Conservation (phyloP, 352 stramenopile genomes). For the Sclerospora graminicola region DNA sequence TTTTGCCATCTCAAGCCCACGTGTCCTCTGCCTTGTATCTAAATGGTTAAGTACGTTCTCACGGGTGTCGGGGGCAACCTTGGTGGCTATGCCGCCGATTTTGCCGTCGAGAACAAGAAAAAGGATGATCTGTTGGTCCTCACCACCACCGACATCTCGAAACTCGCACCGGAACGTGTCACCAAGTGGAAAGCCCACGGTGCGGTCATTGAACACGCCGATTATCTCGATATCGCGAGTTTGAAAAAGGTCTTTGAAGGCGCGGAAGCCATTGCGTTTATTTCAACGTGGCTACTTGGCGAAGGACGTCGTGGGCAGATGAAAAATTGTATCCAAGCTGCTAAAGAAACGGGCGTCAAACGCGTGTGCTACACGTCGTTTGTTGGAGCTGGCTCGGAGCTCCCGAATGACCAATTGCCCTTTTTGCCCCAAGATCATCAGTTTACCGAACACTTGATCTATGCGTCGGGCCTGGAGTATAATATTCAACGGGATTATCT, state of each 20-base stretch:
- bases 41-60: conserved; percentile 24
- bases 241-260: conserved; percentile 11
- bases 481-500: conserved; percentile 32
- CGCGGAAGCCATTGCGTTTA: conserved; percentile 10
- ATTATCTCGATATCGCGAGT: conserved; percentile 8
- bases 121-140: conserved; percentile 14
- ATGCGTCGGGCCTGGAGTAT: conserved; percentile 18
- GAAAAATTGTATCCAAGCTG: conserved; percentile 7
- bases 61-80: conserved; percentile 18
- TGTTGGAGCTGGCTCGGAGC: conserved; percentile 10
- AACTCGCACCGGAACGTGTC: conserved; percentile 3
- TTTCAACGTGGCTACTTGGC: conserved; percentile 11
- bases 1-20: neutral
- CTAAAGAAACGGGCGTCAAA: conserved; percentile 15
- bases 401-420: conserved; percentile 9
- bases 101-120: conserved; percentile 12
- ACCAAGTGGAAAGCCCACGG: conserved; percentile 9
- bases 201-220: conserved; percentile 4
- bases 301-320: conserved; percentile 9
- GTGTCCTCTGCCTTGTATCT: neutral
- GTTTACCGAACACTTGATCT: conserved; percentile 13
- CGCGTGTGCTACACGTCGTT: conserved; percentile 25
- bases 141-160: conserved; percentile 6
- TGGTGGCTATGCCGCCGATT: conserved; percentile 15
- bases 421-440: conserved; percentile 25